Percentiles rank a stretch among this genome's conserved stretches.
Conservation (phyloP, 352 stramenopile species). For the Pythium vanterpoolii region DNA sequence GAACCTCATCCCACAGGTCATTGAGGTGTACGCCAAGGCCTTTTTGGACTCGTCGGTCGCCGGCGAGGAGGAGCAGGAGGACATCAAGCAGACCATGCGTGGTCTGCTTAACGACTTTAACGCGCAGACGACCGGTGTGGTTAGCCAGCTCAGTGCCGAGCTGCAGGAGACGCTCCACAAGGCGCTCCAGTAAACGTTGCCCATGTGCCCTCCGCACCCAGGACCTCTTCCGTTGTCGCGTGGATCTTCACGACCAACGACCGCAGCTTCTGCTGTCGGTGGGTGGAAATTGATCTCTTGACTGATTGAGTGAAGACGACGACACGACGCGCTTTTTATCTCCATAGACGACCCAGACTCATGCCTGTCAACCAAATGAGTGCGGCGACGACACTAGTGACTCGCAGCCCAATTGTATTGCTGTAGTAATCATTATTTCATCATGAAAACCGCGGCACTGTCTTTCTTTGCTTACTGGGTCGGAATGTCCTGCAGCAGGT, state of each 20-base stretch:
- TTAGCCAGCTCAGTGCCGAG: conserved; percentile 69
- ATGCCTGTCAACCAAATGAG: conserved; percentile 9
- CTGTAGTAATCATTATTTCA: conserved; percentile 26
- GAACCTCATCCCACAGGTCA: conserved; percentile 64
- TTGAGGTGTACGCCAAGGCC: conserved; percentile 80
- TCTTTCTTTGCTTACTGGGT: not conserved
- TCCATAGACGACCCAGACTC: conserved; percentile 16
- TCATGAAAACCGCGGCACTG: not conserved
- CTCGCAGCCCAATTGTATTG: conserved; percentile 21
- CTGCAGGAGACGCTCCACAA: conserved; percentile 51
- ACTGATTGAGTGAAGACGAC: not conserved
- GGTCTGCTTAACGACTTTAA: conserved; percentile 64
- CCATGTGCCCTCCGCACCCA: not conserved
- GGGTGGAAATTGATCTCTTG: not conserved
- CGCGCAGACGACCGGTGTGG: conserved; percentile 77
- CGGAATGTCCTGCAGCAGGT: conserved; percentile 12
- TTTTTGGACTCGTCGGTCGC: conserved; percentile 58
- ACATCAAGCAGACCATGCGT: conserved; percentile 68
- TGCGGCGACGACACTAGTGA: conserved; percentile 3
- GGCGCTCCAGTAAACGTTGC: conserved; percentile 21
- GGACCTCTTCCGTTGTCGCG: too few species aligned
- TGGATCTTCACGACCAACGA: too few species aligned
- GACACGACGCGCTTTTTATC: too few species aligned
- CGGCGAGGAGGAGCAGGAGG: conserved; percentile 68
- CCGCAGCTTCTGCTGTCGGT: too few species aligned